phyloP scores from a whole-genome alignment of 352 stramenopile genomes.

The Phytophthora litchii region DNA sequence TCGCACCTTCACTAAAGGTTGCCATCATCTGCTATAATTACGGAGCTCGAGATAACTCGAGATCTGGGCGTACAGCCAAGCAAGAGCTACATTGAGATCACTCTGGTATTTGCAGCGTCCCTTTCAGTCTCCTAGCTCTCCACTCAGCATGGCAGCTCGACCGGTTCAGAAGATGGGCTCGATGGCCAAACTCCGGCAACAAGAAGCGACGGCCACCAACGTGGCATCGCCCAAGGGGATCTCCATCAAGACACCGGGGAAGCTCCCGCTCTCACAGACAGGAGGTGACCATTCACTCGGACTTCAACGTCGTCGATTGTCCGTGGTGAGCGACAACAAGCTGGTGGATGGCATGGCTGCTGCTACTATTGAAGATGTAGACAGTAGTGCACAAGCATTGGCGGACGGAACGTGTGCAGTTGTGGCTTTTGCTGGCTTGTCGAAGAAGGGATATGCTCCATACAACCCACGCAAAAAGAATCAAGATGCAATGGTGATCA shows the following conservation, averaged over 20 bases:
- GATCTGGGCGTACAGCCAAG: slow-evolving; percentile 1
- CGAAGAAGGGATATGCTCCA: slow-evolving; percentile 85
- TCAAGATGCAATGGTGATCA: slow-evolving; percentile 97
- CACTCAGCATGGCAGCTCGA: slow-evolving; percentile 48
- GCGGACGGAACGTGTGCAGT: slow-evolving; percentile 66
- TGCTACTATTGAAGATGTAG: slow-evolving; percentile 61
- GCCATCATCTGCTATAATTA: slow-evolving; percentile 28
- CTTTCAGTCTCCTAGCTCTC: slow-evolving; percentile 10
- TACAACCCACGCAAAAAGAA: slow-evolving; percentile 99
- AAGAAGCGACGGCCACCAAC: slow-evolving; percentile 66
- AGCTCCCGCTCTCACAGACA: slow-evolving; percentile 41
- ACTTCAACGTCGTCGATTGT: slow-evolving; percentile 69
- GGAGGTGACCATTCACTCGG: slow-evolving; percentile 60
- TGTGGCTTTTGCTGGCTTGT: slow-evolving; percentile 72
- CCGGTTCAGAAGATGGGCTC: slow-evolving; percentile 53
- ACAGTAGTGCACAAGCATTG: slow-evolving; percentile 46
- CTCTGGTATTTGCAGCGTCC: slow-evolving; percentile 36
- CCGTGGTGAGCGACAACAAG: slow-evolving; percentile 84
- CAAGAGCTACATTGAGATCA: slow-evolving; percentile 7
- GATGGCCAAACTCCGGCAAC: slow-evolving; percentile 59
- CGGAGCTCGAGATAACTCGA: slow-evolving; percentile 7
- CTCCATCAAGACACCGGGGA: slow-evolving; percentile 69
- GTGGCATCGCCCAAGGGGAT: slow-evolving; percentile 85
- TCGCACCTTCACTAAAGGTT: slow-evolving; percentile 2
- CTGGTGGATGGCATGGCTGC: slow-evolving; percentile 79